Conservation (phyloP, 768 basidiomycete species). For the Pleurotus eryngii region DNA sequence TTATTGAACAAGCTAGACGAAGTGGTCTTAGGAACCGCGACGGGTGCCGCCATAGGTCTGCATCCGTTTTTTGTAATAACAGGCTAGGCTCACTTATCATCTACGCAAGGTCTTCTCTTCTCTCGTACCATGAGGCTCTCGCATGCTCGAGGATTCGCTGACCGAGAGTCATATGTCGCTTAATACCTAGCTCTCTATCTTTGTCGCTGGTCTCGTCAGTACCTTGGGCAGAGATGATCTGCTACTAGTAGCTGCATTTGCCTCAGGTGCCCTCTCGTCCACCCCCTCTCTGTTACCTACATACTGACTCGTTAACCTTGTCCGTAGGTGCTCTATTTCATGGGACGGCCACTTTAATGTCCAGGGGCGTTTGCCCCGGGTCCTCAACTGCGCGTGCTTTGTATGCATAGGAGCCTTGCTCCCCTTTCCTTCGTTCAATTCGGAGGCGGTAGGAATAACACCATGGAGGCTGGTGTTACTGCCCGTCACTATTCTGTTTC, state of each 20-base stretch:
- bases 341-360: constrained; percentile 86
- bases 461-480: constrained; percentile 73
- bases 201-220: constrained; percentile 73
- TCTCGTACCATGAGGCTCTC: constrained; percentile 71
- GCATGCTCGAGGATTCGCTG: constrained; percentile 59
- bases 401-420: constrained; percentile 88
- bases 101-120: not conserved
- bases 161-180: constrained; percentile 83
- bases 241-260: constrained; percentile 86
- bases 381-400: constrained; percentile 79
- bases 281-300: too few relatives aligned
- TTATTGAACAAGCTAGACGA: constrained; percentile 48
- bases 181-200: constrained; percentile 78
- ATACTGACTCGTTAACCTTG: not conserved
- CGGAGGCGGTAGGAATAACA: constrained; percentile 52
- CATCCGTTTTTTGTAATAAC: not conserved
- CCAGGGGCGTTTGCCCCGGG: constrained; percentile 79
- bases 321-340: constrained; percentile 77
- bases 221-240: constrained; percentile 86
- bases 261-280: constrained; percentile 46
- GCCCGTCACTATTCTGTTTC: constrained; percentile 47
- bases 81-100: too few relatives aligned
- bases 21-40: constrained; percentile 67
- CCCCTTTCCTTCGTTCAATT: constrained; percentile 54
- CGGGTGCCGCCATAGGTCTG: constrained; percentile 50